Evolutionary conservation across 1,284 basidiomycete species (phyloP), one percentile per base, ranked within the genome.

Genomic region (Phylloporus gajari): DNA sequence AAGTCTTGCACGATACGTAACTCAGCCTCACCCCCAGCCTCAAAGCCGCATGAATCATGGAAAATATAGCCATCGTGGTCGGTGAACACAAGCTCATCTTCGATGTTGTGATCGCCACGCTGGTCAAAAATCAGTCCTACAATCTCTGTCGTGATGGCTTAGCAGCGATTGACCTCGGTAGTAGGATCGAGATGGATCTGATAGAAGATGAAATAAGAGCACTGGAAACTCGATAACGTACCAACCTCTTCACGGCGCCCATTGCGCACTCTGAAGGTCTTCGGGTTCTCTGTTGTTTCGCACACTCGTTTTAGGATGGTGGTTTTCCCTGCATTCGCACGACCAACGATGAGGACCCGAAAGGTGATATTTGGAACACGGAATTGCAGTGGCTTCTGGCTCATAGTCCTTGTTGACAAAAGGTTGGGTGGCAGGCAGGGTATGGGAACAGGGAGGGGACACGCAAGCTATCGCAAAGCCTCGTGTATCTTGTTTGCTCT

Each of bases 271-370:
- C 70, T 71, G 42, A 62, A 72, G 9, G 51, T 35, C 15, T 72
- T 62, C 12, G 65, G 70, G 27, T 30, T 67, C 64, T 72, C 70
- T 3, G 64, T 72, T 21, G 64, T 72, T 48, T 72, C 70, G 7
- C 70, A 72, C 32, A 72, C 60, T 58, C 65, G 44, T 51, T 72
- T 30, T 23, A 72, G 25, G 17, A 72, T 72, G 23, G 70, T 56
- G 7, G 70, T 72, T 38, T 72, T 72, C 23, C 70, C 70, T 19
- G 44, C 44, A 44, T 44, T 44, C 21, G 44, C 44, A 8, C 44
- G 19, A 44, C 44, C 44, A 44, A 44, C 19, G 17, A 72, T 48
- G 27, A 72, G 70, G 42, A 72, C 64, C 19, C 69, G 59, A 40
- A 72, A 66, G 19, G 23, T 51, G 51, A 72, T 5, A 23, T 66